These are phyloP conservation scores for Mucor sp. DNA, from an alignment of 371 early-diverging fungal species.

Conservation along the genomic window DNA sequence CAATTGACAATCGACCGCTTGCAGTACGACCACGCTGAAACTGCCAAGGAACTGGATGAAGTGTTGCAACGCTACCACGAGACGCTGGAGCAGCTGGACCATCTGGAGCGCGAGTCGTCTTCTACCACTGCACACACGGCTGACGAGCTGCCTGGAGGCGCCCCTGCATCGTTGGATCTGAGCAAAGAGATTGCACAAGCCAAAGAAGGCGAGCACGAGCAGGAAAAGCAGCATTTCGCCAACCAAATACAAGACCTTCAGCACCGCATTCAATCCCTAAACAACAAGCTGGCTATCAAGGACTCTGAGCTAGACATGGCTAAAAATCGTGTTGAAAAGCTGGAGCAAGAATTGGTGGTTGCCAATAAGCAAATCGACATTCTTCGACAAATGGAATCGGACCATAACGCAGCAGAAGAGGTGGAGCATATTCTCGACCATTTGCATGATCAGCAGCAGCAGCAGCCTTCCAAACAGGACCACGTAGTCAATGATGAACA, in stretches of 20 bases:
- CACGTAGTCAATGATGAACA: background rate
- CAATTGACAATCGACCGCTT: conserved; percentile 18
- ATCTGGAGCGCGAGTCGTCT: conserved; percentile 15
- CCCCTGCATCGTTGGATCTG: conserved; percentile 9
- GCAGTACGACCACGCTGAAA: conserved; percentile 19
- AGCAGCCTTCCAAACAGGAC: too few species aligned
- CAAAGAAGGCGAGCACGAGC: conserved; percentile 27
- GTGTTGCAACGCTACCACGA: conserved; percentile 25
- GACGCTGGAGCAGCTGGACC: conserved; percentile 19
- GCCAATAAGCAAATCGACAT: background rate
- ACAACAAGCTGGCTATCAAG: conserved; percentile 6
- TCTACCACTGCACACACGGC: background rate
- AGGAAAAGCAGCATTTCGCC: conserved; percentile 10
- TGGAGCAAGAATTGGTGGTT: conserved; percentile 8
- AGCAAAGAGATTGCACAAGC: conserved; percentile 46
- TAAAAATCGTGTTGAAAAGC: background rate
- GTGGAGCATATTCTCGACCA: background rate
- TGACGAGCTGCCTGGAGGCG: background rate
- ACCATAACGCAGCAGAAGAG: background rate
- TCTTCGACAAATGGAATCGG: background rate
- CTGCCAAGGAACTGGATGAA: conserved; percentile 29
- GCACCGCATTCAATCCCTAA: background rate
- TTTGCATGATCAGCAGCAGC: background rate
- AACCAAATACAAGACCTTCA: conserved; percentile 23
- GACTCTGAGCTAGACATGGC: conserved; percentile 1